Conservation (phyloP, 2,329 filamentous ascomycete species). For the Nakataea oryzae region DNA sequence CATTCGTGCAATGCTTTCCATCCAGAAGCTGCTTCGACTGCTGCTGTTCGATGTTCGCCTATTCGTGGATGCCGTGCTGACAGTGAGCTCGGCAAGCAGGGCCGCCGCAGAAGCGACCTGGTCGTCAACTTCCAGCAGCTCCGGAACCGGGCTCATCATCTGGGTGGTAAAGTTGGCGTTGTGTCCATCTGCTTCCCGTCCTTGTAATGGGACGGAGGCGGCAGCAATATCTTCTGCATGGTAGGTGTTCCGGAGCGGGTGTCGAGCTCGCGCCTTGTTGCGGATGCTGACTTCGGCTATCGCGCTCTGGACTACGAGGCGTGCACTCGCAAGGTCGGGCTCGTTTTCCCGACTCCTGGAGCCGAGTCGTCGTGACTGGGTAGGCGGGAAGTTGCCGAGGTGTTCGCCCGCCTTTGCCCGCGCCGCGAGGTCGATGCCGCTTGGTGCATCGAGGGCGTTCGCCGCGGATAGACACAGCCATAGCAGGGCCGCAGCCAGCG, state of each 20-base stretch:
- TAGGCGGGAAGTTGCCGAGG: not conserved
- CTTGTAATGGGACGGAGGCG: not conserved
- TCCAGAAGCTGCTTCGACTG: not conserved
- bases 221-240: not conserved
- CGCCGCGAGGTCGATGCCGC: not conserved
- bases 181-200: not conserved
- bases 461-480: not conserved
- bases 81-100: not conserved
- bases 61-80: not conserved
- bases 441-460: not conserved
- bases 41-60: not conserved
- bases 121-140: not conserved
- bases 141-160: not conserved
- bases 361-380: not conserved
- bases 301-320: constrained; percentile 1
- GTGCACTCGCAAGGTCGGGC: not conserved
- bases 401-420: not conserved
- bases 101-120: constrained; percentile 1
- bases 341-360: not conserved
- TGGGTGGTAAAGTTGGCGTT: not conserved
- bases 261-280: not conserved
- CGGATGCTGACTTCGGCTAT: constrained; percentile 1
- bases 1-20: constrained; percentile 1
- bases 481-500: not conserved
- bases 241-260: constrained; percentile 4